phyloP scores from a whole-genome alignment of 495 filamentous ascomycete species.

The Pyrenula aspistea region DNA sequence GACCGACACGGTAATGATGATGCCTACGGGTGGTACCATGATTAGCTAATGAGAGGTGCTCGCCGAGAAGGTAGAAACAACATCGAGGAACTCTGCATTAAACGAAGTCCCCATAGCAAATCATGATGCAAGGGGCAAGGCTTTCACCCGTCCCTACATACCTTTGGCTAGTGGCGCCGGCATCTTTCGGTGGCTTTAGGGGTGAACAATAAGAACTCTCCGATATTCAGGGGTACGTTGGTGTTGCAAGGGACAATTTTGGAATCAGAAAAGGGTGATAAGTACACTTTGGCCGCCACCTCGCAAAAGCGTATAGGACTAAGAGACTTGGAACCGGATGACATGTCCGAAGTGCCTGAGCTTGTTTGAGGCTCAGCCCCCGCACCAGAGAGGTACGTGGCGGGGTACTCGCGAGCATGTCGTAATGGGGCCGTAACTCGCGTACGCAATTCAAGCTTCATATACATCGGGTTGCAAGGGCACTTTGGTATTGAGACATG shows the following conservation, averaged over 20 bases:
- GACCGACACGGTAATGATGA: constrained; percentile 64
- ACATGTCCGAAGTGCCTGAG: too few relatives aligned
- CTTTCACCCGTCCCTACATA: constrained; percentile 12
- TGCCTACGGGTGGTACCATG: constrained; percentile 33
- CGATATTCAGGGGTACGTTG: neutral
- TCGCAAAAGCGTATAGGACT: neutral
- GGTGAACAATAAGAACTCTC: neutral
- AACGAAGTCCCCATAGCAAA: neutral
- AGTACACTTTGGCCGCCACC: neutral
- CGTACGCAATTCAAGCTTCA: too few relatives aligned
- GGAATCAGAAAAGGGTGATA: neutral
- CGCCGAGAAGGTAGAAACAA: constrained; percentile 1
- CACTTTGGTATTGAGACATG: too few relatives aligned
- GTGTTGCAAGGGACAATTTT: neutral
- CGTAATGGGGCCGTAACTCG: too few relatives aligned
- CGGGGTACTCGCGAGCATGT: too few relatives aligned
- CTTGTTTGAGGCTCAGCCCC: neutral
- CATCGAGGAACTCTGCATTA: constrained; percentile 4
- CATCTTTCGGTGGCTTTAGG: constrained; percentile 17
- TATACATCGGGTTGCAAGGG: too few relatives aligned
- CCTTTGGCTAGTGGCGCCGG: constrained; percentile 43
- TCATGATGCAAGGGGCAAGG: constrained; percentile 1
- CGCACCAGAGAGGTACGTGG: neutral
- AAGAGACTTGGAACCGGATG: neutral
- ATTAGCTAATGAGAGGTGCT: neutral